These are phyloP conservation scores for Polyplosphaeria fusca DNA, from an alignment of 495 filamentous ascomycete genomes.

Conservation along the genomic window DNA sequence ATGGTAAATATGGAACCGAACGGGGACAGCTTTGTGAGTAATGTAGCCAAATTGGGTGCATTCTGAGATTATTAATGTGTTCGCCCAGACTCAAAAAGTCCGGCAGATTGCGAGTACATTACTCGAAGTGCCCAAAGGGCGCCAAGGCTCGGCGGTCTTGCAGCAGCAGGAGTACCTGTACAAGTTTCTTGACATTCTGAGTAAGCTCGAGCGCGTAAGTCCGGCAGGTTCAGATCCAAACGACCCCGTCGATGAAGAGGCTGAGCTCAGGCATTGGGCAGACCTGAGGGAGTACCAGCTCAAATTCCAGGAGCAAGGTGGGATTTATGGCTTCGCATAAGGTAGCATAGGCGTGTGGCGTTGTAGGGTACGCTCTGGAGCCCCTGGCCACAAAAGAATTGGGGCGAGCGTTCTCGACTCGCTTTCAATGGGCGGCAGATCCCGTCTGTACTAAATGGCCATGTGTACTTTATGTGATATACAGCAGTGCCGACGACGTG, in stretches of 20 bases:
- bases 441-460: too few relatives aligned
- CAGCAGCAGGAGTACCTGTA: conserved; percentile 64
- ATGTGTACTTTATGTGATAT: too few relatives aligned
- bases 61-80: conserved; percentile 54
- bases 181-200: conserved; percentile 66
- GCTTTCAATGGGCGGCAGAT: too few relatives aligned
- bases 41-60: conserved; percentile 16
- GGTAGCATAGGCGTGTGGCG: background rate
- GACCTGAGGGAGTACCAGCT: conserved; percentile 70
- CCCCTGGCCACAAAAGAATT: too few relatives aligned
- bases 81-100: conserved; percentile 50
- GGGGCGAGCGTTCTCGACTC: too few relatives aligned
- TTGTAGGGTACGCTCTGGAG: too few relatives aligned
- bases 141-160: conserved; percentile 53
- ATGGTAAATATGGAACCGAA: conserved; percentile 83
- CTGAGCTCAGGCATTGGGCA: conserved; percentile 68
- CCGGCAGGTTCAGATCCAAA: conserved; percentile 35
- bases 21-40: conserved; percentile 60
- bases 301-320: conserved; percentile 63
- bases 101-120: conserved; percentile 74
- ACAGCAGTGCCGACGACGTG: too few relatives aligned
- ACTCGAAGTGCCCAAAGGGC: conserved; percentile 57
- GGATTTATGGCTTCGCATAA: conserved; percentile 35
- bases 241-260: conserved; percentile 57
- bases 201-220: conserved; percentile 62